Evolutionary conservation across 305 asterid genomes (phyloP), one percentile per base, ranked within the genome.

Genomic region (Plantago lanceolata): DNA sequence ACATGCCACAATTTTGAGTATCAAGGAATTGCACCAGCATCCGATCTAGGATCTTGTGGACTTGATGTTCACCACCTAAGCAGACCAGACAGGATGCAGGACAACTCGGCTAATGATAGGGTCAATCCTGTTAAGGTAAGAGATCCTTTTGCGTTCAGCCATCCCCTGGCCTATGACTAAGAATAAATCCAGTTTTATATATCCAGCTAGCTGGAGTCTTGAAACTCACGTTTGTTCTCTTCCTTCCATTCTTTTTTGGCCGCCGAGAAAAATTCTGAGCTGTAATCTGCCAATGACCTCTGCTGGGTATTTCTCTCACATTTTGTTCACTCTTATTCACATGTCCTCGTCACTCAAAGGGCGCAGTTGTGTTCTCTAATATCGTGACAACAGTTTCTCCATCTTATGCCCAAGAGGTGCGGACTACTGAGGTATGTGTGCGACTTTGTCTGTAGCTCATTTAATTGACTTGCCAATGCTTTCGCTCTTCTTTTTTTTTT

Each of bases 1-100:
- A 93, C 99, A 16, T 93, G 97, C 81, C 99, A 93, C 80, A 93
- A 93, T 84, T 90, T 93, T 88, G 99, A 90, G 85, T 93, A 93
- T 82, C 99, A 93, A 79, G 99, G 99, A 66, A 73, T 80, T 68
- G 92, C 97, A 55, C 78, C 87, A 51, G 94, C 97, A 56, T 83
- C 90, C 16, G 95, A 85, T 57, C 80, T 93, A 58, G 95, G 88
- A 60, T 86, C 97, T 57, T 90, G 99, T 73, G 99, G 99, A 66
- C 99, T 93, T 78, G 94, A 90, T 73, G 94, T 82, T 75, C 58
- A 77, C 72, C 95, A 83, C 69, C 78, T 87, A 68, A 90, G 85
- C 73, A 84, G 92, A 76, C 95, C 94, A 64, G 99, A 93, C 71
- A 87, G 99, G 82, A 93, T 93, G 97, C 99, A 87, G 82, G 97